Percentiles rank a stretch among this genome's conserved stretches.
Evolutionary conservation across 129 eudicot genomes (phyloP).

Genomic region (Saposhnikovia divaricata): DNA sequence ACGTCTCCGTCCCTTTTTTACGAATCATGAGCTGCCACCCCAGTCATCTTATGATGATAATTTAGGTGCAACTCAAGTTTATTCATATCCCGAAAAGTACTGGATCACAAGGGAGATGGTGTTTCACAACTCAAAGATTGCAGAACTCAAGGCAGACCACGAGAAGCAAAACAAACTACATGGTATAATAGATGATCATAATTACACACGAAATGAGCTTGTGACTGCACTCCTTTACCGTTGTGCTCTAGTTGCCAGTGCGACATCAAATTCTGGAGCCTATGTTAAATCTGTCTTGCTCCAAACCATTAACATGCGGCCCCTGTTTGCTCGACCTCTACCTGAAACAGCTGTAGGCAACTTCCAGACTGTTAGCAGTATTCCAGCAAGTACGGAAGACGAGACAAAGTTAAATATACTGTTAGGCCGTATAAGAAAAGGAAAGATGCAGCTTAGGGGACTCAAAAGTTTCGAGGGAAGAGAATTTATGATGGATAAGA

Average conservation of each 20-base stretch:
- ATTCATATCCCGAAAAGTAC: too few species aligned
- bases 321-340: background rate
- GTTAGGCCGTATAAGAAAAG: background rate
- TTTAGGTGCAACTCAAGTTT: too few species aligned
- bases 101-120: background rate
- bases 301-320: conserved; percentile 6
- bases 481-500: background rate
- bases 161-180: background rate
- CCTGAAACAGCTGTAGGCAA: conserved; percentile 5
- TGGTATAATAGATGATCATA: background rate
- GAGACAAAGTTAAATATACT: background rate
- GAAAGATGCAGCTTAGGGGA: conserved; percentile 10
- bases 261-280: background rate
- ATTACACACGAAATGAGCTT: conserved; percentile 18
- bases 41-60: background rate
- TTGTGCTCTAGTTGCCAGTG: conserved; percentile 10
- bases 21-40: background rate
- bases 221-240: conserved; percentile 18
- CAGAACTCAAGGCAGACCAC: background rate
- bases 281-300: conserved; percentile 1
- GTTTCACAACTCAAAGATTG: background rate
- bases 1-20: background rate
- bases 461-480: too few species aligned
- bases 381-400: background rate
- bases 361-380: background rate